phyloP scores from a whole-genome alignment of 129 eudicot species.

The Chrysanthemum makinoi region DNA sequence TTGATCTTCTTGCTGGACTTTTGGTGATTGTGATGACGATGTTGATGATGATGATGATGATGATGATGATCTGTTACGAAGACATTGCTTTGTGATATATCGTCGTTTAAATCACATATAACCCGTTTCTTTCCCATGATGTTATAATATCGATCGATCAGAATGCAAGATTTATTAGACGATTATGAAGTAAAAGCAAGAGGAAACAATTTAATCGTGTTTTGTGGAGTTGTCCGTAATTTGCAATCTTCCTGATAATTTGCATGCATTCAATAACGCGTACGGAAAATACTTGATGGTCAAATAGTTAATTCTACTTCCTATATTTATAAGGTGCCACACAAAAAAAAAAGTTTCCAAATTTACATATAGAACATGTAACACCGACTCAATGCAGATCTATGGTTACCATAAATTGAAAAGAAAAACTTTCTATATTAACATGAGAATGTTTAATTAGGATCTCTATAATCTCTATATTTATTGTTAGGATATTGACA shows the following conservation, averaged over 20 bases:
- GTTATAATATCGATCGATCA: constrained; percentile 13
- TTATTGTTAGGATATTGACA: too few relatives aligned
- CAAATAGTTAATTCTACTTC: constrained; percentile 25
- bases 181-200: not conserved
- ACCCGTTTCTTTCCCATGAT: constrained; percentile 44
- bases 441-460: too few relatives aligned
- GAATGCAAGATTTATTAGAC: constrained; percentile 15
- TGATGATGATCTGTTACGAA: constrained; percentile 14
- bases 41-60: constrained; percentile 28
- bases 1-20: constrained; percentile 31
- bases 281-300: constrained; percentile 33
- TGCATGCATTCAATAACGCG: constrained; percentile 25
- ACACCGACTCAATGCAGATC: too few relatives aligned
- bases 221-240: constrained; percentile 28
- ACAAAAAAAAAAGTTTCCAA: not conserved
- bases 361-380: not conserved
- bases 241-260: constrained; percentile 24
- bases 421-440: too few relatives aligned
- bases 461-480: too few relatives aligned
- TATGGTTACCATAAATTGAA: too few relatives aligned
- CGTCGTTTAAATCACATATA: constrained; percentile 26
- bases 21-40: constrained; percentile 22
- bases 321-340: constrained; percentile 15
- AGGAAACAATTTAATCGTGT: constrained; percentile 21
- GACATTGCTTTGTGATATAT: constrained; percentile 18